Conservation (phyloP, 2,329 filamentous ascomycete species). For the Penicillium fuscoglaucum region DNA sequence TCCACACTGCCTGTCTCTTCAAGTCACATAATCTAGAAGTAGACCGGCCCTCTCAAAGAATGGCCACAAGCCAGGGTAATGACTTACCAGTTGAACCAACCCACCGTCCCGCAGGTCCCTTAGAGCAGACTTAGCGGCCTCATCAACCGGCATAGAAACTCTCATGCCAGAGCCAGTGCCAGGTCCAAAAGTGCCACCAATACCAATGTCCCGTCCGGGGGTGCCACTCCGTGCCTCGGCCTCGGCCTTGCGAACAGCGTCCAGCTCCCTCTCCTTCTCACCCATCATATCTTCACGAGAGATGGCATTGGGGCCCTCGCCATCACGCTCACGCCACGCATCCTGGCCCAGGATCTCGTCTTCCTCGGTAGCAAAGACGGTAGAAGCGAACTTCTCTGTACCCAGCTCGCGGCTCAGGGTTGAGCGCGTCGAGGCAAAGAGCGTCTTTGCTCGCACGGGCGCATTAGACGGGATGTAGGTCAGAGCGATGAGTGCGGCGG, state of each 20-base stretch:
- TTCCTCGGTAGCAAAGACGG: constrained; percentile 60
- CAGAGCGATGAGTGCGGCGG: constrained; percentile 50
- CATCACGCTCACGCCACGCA: constrained; percentile 57
- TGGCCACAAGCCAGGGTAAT: not conserved
- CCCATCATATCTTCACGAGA: constrained; percentile 57
- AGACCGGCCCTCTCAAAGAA: not conserved
- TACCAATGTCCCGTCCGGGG: constrained; percentile 49
- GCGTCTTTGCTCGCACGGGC: constrained; percentile 64
- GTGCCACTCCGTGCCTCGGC: constrained; percentile 58
- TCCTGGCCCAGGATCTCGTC: constrained; percentile 57
- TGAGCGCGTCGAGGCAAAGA: constrained; percentile 64
- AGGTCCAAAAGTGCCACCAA: constrained; percentile 41
- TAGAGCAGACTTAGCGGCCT: constrained; percentile 56
- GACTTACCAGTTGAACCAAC: constrained; percentile 54
- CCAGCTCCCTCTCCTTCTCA: constrained; percentile 59
- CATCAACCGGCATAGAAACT: constrained; percentile 54
- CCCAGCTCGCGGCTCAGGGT: constrained; percentile 62
- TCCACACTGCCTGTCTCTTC: not conserved
- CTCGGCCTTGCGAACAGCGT: constrained; percentile 60
- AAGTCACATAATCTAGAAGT: not conserved
- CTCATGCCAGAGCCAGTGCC: constrained; percentile 41
- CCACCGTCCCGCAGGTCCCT: constrained; percentile 38
- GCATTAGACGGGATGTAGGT: constrained; percentile 65
- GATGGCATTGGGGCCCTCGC: constrained; percentile 33
- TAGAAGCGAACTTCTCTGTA: constrained; percentile 60